Conservation (phyloP, 2,329 filamentous ascomycete genomes). For the Nemania bipapillata region DNA sequence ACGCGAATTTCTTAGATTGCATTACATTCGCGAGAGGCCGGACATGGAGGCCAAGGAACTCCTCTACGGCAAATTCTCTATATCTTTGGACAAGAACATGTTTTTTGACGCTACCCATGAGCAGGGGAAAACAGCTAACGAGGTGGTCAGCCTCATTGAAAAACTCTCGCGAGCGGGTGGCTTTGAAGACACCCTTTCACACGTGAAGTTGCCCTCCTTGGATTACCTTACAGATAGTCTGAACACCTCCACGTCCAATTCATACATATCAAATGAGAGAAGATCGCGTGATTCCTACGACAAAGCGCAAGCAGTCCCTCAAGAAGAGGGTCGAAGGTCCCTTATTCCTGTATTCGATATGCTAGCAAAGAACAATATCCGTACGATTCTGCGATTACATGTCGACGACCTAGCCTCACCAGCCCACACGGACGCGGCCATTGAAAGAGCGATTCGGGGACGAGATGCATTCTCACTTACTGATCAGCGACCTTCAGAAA, state of each 20-base stretch:
- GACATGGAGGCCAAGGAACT: too few relatives aligned
- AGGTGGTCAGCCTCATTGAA: not conserved
- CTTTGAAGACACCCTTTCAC: conserved; percentile 4
- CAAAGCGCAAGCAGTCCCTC: not conserved
- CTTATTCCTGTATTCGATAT: not conserved
- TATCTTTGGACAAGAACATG: too few relatives aligned
- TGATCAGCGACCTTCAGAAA: too few relatives aligned
- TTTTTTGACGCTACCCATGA: not conserved
- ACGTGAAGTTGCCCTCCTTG: not conserved
- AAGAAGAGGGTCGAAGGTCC: not conserved
- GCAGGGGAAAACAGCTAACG: not conserved
- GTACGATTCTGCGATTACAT: not conserved
- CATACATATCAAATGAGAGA: too few relatives aligned
- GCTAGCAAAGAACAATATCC: not conserved
- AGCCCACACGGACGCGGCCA: not conserved
- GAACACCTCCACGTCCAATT: too few relatives aligned
- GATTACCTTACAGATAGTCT: too few relatives aligned
- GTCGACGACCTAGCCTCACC: not conserved
- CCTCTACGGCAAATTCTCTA: too few relatives aligned
- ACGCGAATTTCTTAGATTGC: too few relatives aligned
- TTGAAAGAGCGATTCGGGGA: conserved; percentile 3
- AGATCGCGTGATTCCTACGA: too few relatives aligned
- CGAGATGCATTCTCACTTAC: not conserved
- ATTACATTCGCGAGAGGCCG: too few relatives aligned
- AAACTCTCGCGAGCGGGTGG: not conserved